Base-by-base conservation (phyloP, 768 basidiomycete species). In the Clitopilus hobsonii region DNA sequence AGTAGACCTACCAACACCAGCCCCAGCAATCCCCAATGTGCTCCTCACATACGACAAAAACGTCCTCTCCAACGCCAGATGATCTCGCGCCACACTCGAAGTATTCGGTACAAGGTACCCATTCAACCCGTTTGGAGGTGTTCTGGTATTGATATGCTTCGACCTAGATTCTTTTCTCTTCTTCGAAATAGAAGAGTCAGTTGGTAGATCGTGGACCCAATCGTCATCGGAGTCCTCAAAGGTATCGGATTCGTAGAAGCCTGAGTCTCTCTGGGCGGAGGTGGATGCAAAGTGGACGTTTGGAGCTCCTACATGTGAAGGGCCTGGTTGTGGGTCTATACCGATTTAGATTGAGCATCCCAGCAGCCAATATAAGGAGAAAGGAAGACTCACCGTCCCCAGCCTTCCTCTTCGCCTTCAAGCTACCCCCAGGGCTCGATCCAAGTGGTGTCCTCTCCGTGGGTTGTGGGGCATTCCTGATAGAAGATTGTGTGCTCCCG, bases 41-140 rank as follows among this genome's bases (percentile, higher is more conserved):
- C 84, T 86, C 18, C 84, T 74, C 51, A 83, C 71, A 58, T 85
- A 86, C 11, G 84, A 83, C 32, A 86, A 67, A 60, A 83, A 85
- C 1, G 84, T 85, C 49, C 84, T 70, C 60, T 86, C 84, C 10
- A 76, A 80, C 1, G 84, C 84, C 0, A 86, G 69, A 60, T 86
- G 84, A 59, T 86, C 84, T 7, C 84, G 75, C 6, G 84, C 84
- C 2, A 83, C 82, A 58, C 79, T 84, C 4, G 10, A 18, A 8
- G 22, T 20, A 11, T 45, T 45, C n/a, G 41, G 41, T 11, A 45
- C 22, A 3, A 45, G 4, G 41, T 20, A 45, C 11, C 41, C 41
- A 7, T 7, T 32, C 8, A 16, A 7, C 16, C 16, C 30, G 4
- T 45, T 23, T 5, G 41, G 22, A 20, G 11, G 22, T 20, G 16